Conservation (phyloP, 768 basidiomycete genomes). For the Phanerodontia chrysosporium region DNA sequence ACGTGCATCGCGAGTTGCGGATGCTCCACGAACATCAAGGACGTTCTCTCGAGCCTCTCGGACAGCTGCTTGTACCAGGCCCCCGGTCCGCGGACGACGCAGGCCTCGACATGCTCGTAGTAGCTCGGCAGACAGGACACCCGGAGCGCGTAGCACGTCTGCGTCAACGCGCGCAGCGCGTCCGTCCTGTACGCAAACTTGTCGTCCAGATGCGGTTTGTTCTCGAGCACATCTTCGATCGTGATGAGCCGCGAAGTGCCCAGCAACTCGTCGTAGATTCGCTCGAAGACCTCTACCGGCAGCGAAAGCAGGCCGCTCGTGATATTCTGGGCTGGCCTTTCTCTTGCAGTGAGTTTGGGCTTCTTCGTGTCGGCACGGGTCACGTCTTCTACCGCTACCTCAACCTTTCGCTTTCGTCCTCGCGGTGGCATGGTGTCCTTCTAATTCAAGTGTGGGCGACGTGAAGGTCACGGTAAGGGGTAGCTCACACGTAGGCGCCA, state of each 20-base stretch:
- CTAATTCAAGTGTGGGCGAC: background rate
- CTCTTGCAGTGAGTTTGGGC: background rate
- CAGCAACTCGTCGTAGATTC: background rate
- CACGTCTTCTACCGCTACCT: too few species aligned
- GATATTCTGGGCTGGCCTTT: background rate
- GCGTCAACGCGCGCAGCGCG: background rate
- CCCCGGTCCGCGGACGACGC: background rate
- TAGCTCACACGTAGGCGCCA: too few species aligned
- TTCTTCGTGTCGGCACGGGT: background rate
- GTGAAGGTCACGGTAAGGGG: background rate
- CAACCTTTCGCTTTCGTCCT: background rate
- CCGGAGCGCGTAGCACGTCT: background rate
- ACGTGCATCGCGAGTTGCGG: background rate
- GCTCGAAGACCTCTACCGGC: background rate
- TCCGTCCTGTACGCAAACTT: background rate
- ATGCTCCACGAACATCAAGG: background rate
- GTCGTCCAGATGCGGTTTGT: background rate
- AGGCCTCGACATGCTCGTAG: background rate
- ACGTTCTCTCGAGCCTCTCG: background rate
- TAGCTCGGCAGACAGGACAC: background rate
- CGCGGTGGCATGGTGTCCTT: background rate
- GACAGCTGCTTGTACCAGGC: constrained; percentile 1
- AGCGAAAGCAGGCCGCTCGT: background rate
- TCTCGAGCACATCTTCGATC: background rate
- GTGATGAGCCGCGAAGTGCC: background rate